Percentiles rank a stretch among this genome's conserved stretches.
Conservation (phyloP, 306 rosid species). For the Trifolium dubium region DNA sequence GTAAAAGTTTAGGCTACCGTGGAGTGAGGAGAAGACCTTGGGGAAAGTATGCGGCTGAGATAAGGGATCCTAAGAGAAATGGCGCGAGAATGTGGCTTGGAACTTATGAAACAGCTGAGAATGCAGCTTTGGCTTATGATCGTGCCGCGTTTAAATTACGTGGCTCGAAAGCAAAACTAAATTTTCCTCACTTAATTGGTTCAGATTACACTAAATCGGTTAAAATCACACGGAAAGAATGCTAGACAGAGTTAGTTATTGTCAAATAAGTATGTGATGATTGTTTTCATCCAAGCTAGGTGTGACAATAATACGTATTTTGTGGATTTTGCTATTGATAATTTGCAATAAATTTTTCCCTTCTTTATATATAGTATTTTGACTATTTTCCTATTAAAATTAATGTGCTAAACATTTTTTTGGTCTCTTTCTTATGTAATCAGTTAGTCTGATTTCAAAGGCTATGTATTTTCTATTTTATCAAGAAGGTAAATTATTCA, state of each 20-base stretch:
- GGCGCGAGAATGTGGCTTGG: conserved; percentile 68
- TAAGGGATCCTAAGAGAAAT: conserved; percentile 53
- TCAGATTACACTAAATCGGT: not conserved
- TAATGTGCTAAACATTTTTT: too few relatives aligned
- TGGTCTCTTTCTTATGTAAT: too few relatives aligned
- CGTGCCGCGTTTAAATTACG: conserved; percentile 64
- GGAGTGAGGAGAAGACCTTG: conserved; percentile 68
- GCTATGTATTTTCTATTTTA: too few relatives aligned
- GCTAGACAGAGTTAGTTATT: not conserved
- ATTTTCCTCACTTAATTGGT: conserved; percentile 61
- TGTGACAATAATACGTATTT: too few relatives aligned
- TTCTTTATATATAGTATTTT: not conserved
- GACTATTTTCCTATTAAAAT: too few relatives aligned
- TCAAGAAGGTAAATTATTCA: too few relatives aligned
- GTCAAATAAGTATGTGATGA: not conserved
- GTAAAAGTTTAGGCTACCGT: conserved; percentile 29
- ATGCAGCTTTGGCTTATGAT: conserved; percentile 68
- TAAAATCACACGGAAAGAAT: not conserved
- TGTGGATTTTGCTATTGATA: not conserved
- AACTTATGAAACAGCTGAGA: conserved; percentile 56
- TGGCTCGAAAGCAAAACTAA: conserved; percentile 60
- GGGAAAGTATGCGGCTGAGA: conserved; percentile 69
- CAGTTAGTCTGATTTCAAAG: too few relatives aligned
- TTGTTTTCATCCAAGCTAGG: too few relatives aligned
- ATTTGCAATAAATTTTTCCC: not conserved